Evolutionary conservation across 1,284 basidiomycete species (phyloP).

Genomic region (Malassezia yamatoensis): DNA sequence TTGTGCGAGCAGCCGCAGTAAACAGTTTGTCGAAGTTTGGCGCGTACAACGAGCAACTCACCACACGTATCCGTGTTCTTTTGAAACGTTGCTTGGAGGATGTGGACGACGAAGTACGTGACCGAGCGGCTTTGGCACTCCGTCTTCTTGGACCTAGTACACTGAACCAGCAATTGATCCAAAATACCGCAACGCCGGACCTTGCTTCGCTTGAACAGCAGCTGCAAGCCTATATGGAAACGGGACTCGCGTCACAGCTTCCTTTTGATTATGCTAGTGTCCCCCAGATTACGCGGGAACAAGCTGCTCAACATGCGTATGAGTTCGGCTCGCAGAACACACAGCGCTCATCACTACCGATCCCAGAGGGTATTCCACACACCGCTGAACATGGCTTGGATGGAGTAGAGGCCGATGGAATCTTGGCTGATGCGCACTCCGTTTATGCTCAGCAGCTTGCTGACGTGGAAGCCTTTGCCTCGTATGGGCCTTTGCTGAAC

Average conservation of each 20-base stretch:
- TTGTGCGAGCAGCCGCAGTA: conserved; percentile 92
- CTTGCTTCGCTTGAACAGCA: conserved; percentile 37
- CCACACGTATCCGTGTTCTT: conserved; percentile 69
- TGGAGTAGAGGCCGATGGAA: background rate
- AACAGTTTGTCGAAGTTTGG: conserved; percentile 93
- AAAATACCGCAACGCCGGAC: conserved; percentile 60
- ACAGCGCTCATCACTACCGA: background rate
- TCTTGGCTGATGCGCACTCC: conserved; percentile 40
- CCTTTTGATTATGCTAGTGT: conserved; percentile 38
- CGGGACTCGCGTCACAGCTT: conserved; percentile 20
- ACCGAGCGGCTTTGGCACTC: conserved; percentile 87
- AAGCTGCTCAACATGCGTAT: conserved; percentile 48
- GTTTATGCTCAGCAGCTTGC: conserved; percentile 74
- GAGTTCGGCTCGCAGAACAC: conserved; percentile 45
- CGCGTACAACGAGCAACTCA: conserved; percentile 65
- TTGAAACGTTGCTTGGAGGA: conserved; percentile 78
- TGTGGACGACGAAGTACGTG: conserved; percentile 96
- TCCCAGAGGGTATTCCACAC: background rate
- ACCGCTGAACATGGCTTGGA: background rate
- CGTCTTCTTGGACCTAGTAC: conserved; percentile 63
- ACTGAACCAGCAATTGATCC: conserved; percentile 75
- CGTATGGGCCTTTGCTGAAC: conserved; percentile 77
- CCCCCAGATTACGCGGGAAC: conserved; percentile 22
- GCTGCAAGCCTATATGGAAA: conserved; percentile 32
- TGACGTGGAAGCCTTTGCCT: conserved; percentile 72